Evolutionary conservation across 768 basidiomycete species (phyloP), one percentile per base, ranked within the genome.

Genomic region (Rhizopogon rudus): DNA sequence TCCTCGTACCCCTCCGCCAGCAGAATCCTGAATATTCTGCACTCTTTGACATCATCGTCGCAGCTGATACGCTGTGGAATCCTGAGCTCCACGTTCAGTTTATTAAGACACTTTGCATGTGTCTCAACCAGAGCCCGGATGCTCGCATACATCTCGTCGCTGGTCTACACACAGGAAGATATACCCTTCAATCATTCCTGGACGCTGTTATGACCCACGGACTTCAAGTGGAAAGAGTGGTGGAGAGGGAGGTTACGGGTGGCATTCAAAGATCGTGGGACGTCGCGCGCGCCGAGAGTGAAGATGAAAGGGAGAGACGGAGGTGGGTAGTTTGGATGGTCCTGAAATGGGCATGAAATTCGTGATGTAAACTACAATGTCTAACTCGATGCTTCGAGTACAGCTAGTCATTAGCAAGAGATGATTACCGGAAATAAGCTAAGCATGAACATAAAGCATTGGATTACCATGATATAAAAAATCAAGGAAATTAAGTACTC

Each of bases 31-130:
- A 52, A 37, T 43, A 42, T 9, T 52, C 53, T 7, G 66, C 63
- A 14, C 70, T 73, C 14, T 87, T 87, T 65, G 87, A 91, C 61
- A 56, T 88, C 40, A 71, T 91, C 33, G 57, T 90, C 22, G 87
- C 88, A 0, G 84, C 88, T 12, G 90, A 91, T 63, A 90, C 88
- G 31, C 70, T 92, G 1, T 91, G 88, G 90, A 87, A 90, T 63
- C 67, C 84, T 3, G 81, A 82, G 22, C 59, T 78, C 3, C 88
- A 91, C 60, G 58, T 48, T 0, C 59, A 76, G 9, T 82, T 89
- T 52, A 68, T 88, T 39, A 65, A 75, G 5, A 77, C 85, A 3
- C 70, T 91, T 14, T 69, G 68, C 43, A 54, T 60, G 57, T 80
- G 80, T 16, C 73, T 90, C 35, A 72, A 68, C 48, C 77, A 65